These are phyloP conservation scores for Puccinia coronata DNA, from an alignment of 1,284 basidiomycete genomes.

Conservation along the genomic window DNA sequence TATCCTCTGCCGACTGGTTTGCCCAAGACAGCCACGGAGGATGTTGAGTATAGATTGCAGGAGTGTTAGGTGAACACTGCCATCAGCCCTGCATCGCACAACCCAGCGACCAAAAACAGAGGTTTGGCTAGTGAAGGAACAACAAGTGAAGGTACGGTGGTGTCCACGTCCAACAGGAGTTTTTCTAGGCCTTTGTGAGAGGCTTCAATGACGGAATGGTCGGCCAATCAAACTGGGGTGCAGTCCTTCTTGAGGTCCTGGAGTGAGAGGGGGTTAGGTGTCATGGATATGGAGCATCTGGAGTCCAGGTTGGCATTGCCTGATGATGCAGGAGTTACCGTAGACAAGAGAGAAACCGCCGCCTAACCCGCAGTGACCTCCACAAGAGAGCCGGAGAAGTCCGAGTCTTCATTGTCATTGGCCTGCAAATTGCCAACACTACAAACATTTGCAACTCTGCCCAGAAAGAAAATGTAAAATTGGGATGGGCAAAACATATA, in stretches of 20 bases:
- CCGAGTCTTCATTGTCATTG: not conserved
- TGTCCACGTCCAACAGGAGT: not conserved
- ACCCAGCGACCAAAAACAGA: not conserved
- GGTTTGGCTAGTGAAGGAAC: not conserved
- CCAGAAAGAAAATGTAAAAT: too few species aligned
- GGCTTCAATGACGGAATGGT: not conserved
- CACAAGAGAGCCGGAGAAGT: not conserved
- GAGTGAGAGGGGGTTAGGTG: not conserved
- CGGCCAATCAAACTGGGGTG: not conserved
- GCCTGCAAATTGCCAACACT: too few species aligned
- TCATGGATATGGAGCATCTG: conserved; percentile 7
- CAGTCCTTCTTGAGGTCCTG: not conserved
- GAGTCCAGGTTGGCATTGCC: conserved; percentile 11
- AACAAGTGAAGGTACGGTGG: not conserved
- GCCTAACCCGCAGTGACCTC: not conserved
- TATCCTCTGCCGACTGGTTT: not conserved
- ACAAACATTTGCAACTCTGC: too few species aligned
- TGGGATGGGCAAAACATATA: too few species aligned
- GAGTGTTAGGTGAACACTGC: not conserved
- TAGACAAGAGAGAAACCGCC: too few species aligned
- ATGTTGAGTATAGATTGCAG: not conserved
- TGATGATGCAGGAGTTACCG: not conserved
- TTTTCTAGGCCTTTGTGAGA: not conserved
- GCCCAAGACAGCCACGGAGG: not conserved
- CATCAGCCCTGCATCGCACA: not conserved